phyloP scores from a whole-genome alignment of 1,139 yeast species.

The Schizosaccharomyces versatilis region DNA sequence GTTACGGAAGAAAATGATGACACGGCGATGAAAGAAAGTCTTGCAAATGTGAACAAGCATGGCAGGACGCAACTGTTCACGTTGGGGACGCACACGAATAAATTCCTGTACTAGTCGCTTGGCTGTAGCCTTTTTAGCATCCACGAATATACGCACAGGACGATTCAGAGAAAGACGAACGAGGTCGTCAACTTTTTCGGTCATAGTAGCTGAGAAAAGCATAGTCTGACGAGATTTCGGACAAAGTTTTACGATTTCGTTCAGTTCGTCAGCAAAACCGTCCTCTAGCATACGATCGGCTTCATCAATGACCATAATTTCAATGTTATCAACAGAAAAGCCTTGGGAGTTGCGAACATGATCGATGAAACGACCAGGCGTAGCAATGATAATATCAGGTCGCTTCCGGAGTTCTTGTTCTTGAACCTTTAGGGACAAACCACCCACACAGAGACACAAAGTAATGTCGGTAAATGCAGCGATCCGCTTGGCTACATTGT shows the following conservation, averaged over 20 bases:
- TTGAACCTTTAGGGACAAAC: conserved; percentile 79
- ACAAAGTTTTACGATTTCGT: conserved; percentile 65
- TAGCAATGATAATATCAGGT: conserved; percentile 91
- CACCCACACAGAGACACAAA: conserved; percentile 93
- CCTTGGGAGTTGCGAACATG: conserved; percentile 89
- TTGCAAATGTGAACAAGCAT: conserved; percentile 27
- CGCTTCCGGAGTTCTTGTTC: conserved; percentile 78
- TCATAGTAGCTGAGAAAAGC: conserved; percentile 94
- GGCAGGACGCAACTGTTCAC: conserved; percentile 68
- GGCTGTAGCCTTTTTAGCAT: conserved; percentile 89
- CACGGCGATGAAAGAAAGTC: conserved; percentile 47
- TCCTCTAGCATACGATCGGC: conserved; percentile 98
- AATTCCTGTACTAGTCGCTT: conserved; percentile 73
- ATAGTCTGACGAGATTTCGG: conserved; percentile 86
- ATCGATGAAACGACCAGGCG: conserved; percentile 92
- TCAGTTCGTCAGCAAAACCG: conserved; percentile 86
- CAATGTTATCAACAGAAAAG: conserved; percentile 73
- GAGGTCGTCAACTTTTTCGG: conserved; percentile 49
- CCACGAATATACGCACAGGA: conserved; percentile 88
- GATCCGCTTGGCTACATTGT: conserved; percentile 74
- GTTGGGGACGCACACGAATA: conserved; percentile 63
- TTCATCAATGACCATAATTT: conserved; percentile 81
- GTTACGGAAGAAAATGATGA: conserved; percentile 74
- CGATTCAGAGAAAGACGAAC: conserved; percentile 67
- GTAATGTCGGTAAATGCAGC: conserved; percentile 55